These are phyloP conservation scores for cucumber (Cucumis sativus) DNA, from an alignment of 306 rosid genomes.

Conservation along the genomic window DNA sequence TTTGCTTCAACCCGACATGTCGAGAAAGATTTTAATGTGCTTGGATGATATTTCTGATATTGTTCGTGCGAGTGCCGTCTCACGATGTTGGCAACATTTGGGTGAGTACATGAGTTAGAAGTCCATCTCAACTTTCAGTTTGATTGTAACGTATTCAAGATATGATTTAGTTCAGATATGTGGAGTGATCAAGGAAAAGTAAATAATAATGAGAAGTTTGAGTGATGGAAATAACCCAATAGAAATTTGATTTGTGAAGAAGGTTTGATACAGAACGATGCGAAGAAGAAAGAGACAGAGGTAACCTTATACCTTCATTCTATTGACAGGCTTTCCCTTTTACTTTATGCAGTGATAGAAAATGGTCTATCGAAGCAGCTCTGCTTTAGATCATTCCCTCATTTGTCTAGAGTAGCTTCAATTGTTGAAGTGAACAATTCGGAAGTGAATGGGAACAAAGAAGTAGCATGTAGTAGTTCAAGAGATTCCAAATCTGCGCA, in stretches of 20 bases:
- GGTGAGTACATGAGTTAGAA: conserved; percentile 38
- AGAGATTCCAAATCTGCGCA: conserved; percentile 38
- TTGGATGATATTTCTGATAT: conserved; percentile 62
- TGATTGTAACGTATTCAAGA: background rate
- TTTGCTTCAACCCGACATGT: conserved; percentile 38
- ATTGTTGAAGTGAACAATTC: conserved; percentile 40
- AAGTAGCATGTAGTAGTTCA: conserved; percentile 50
- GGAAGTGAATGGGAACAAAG: conserved; percentile 23
- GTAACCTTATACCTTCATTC: background rate
- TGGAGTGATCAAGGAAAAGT: background rate
- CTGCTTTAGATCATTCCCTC: conserved; percentile 81
- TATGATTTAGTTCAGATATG: background rate
- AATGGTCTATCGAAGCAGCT: conserved; percentile 56
- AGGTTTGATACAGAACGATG: background rate
- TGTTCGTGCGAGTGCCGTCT: conserved; percentile 40
- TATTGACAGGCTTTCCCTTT: conserved; percentile 6
- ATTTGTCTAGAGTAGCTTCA: conserved; percentile 37
- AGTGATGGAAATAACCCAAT: background rate
- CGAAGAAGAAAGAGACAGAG: background rate
- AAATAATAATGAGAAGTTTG: background rate
- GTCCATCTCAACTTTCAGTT: background rate
- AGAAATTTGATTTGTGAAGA: background rate
- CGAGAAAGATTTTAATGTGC: conserved; percentile 30
- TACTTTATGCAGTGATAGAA: conserved; percentile 51
- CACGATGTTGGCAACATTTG: conserved; percentile 43